A percentile compares a stretch with the other conserved stretches of the same genome.
Conservation (phyloP, 2,329 filamentous ascomycete species). For the Raffaelea deltoideospora region DNA sequence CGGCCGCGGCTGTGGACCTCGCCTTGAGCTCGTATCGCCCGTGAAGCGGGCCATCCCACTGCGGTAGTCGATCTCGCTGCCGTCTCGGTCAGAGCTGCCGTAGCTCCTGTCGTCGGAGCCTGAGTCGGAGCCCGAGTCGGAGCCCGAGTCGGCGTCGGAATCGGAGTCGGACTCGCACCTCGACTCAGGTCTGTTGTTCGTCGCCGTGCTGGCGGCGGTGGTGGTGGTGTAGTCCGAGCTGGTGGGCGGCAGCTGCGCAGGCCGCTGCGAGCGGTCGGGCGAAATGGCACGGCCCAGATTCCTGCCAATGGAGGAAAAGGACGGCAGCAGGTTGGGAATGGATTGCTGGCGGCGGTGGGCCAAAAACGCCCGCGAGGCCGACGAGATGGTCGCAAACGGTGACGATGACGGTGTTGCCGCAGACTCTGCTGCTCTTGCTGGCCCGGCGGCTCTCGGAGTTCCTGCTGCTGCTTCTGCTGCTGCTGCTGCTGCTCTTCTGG, state of each 20-base stretch:
- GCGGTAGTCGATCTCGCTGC: conserved; percentile 12
- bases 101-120: conserved; percentile 8
- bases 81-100: no score
- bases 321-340: conserved; percentile 19
- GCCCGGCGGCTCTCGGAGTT: not conserved
- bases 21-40: conserved; percentile 1
- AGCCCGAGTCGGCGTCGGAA: no score
- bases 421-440: conserved; percentile 1
- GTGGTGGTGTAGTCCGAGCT: conserved; percentile 13
- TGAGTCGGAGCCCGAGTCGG: not conserved
- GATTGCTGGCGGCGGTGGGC: conserved; percentile 20
- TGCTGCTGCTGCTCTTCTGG: not conserved
- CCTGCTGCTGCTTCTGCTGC: not conserved
- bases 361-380: conserved; percentile 9
- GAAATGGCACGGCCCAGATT: conserved; percentile 10
- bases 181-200: no score
- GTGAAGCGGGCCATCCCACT: conserved; percentile 1
- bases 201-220: conserved; percentile 17
- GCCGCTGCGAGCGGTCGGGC: conserved; percentile 5
- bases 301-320: conserved; percentile 7
- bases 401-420: conserved; percentile 1
- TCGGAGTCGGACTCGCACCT: no score
- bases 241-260: conserved; percentile 1
- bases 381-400: conserved; percentile 6
- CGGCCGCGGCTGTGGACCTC: no score